Evolutionary conservation across 148 eudicot genomes (phyloP).

Genomic region (Silene uniflora): DNA sequence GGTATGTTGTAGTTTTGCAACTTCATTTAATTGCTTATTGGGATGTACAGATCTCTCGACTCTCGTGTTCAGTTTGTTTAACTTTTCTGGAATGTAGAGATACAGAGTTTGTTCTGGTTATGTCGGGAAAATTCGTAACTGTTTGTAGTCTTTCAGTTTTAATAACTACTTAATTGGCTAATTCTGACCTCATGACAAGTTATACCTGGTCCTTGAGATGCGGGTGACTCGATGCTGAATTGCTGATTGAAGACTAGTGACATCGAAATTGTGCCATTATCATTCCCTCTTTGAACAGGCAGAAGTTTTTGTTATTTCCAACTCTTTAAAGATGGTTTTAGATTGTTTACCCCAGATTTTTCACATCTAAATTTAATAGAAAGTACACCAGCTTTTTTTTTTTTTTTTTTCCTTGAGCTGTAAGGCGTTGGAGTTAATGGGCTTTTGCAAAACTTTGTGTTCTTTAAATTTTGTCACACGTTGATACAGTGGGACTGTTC

Average conservation of each 20-base stretch:
- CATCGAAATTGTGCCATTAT: not conserved
- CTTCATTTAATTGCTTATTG: not conserved
- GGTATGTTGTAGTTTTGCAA: constrained; percentile 41
- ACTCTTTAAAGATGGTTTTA: not conserved
- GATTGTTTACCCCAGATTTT: not conserved
- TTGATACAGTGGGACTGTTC: not conserved
- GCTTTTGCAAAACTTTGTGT: not conserved
- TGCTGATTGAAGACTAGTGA: not conserved
- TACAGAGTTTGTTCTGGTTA: not conserved
- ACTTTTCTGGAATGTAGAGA: not conserved
- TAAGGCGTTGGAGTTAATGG: not conserved
- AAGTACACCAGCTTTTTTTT: too few species aligned
- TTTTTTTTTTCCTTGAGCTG: not conserved
- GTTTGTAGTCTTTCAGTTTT: not conserved
- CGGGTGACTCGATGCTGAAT: not conserved
- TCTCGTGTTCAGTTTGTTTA: not conserved
- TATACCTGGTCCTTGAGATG: not conserved
- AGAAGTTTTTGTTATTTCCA: not conserved
- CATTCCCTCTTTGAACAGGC: not conserved
- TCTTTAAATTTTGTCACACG: not conserved
- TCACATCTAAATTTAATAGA: too few species aligned
- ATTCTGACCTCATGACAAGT: not conserved
- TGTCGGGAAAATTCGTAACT: not conserved
- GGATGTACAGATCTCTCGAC: not conserved
- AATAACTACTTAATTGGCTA: not conserved